A percentile compares a stretch with the other conserved stretches of the same genome.
Evolutionary conservation across 148 eudicot genomes (phyloP).

Genomic region (Rhododendron williamsianum): DNA sequence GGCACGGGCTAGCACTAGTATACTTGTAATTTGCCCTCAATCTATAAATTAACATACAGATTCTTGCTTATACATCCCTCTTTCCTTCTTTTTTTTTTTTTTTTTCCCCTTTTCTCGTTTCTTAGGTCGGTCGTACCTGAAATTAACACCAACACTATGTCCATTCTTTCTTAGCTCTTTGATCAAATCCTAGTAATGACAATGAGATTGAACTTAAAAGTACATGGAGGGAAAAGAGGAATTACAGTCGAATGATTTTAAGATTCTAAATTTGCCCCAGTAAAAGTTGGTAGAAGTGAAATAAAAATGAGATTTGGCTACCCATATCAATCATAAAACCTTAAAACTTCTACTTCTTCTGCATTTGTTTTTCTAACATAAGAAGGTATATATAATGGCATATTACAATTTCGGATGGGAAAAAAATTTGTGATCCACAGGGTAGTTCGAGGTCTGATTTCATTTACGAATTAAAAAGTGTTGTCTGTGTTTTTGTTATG

Average conservation of each 20-base stretch:
- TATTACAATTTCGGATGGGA: too few relatives aligned
- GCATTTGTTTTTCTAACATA: too few relatives aligned
- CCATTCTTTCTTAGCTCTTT: background rate
- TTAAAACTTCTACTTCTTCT: background rate
- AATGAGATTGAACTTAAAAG: background rate
- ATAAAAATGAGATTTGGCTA: too few relatives aligned
- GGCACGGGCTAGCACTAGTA: too few relatives aligned
- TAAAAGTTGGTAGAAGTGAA: background rate
- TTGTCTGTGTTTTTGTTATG: too few relatives aligned
- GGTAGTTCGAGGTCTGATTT: background rate
- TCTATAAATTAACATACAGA: background rate
- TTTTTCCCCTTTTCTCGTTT: too few relatives aligned
- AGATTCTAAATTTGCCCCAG: background rate
- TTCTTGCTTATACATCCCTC: background rate
- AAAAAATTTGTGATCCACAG: background rate
- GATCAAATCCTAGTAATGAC: background rate
- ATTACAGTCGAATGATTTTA: background rate
- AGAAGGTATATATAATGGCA: background rate
- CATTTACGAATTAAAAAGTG: too few relatives aligned
- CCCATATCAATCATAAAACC: background rate
- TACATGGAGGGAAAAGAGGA: background rate
- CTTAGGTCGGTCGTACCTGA: background rate
- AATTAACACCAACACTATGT: background rate
- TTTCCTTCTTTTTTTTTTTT: background rate
- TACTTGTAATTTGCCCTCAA: background rate